A percentile compares a stretch with the other conserved stretches of the same genome.
Evolutionary conservation across 2,329 filamentous ascomycete genomes (phyloP).

Genomic region (Monilinia fructicola): DNA sequence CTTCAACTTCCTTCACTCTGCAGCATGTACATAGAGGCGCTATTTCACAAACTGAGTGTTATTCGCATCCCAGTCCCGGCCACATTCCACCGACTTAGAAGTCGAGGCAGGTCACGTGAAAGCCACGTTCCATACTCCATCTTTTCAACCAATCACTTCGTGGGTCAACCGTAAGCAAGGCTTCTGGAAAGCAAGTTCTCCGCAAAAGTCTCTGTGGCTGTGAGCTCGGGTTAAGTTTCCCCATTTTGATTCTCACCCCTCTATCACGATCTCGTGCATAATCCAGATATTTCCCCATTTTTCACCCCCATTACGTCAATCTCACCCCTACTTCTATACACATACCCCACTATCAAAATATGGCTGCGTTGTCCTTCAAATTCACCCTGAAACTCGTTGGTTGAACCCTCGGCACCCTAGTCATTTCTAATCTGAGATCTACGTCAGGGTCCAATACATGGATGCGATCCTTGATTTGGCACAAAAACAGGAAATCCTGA

Average conservation of each 20-base stretch:
- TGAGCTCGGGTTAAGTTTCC: constrained; percentile 10
- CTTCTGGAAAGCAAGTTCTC: background rate
- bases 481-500: constrained; percentile 12
- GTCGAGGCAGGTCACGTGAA: background rate
- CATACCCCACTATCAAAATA: constrained; percentile 1
- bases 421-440: constrained; percentile 12
- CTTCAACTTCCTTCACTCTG: too few relatives aligned
- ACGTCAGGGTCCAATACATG: constrained; percentile 18
- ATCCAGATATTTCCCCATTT: constrained; percentile 10
- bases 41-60: background rate
- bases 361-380: background rate
- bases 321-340: background rate
- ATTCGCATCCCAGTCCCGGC: background rate
- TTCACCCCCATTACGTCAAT: constrained; percentile 13
- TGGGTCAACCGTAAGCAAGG: background rate
- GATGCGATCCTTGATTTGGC: constrained; percentile 16
- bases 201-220: background rate
- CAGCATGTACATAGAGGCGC: too few relatives aligned
- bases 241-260: background rate
- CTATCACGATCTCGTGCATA: constrained; percentile 18
- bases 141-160: background rate
- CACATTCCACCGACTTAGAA: background rate
- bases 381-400: background rate
- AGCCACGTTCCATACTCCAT: background rate
- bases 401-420: background rate